Base-by-base conservation (phyloP, 495 filamentous ascomycete genomes). In the Penicillium fimorum region DNA sequence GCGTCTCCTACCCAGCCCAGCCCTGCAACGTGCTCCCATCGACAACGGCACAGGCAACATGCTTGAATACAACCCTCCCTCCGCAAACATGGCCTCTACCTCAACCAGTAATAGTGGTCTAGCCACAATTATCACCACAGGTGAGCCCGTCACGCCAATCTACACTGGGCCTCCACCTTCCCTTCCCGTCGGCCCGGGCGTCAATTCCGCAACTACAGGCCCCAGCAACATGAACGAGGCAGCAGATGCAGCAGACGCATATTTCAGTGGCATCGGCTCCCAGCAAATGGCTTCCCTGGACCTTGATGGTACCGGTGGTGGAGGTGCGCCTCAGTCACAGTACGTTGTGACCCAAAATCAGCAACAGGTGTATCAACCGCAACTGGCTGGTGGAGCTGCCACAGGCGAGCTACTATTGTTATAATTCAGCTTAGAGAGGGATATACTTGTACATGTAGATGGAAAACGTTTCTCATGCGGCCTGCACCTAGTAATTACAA, bases 221-320 rank as follows among this genome's bases (percentile, higher is more conserved):
- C 57, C 68, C 2, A 64, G 50, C 27, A 55, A 52, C 11, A 53
- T 55, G 15, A 61, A 50, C 29, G 55, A 85, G 10, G 92, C 92
- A 1, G 83, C 93, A 18, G 85, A 80, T 60, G 90, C 92, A 30
- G 92, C 91, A 4, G 92, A 97, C 63, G 84, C 81, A 30, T 96
- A 94, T 66, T 97, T 97, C 66, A 83, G 87, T 33, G 84, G 83
- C 30, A 78, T 90, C 9, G 85, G 85, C 1, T 84, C 73, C 48
- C 82, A 84, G 71, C 84, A 86, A 67, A 89, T 90, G 86, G 84
- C 83, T 4, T 82, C 80, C 4, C 80, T 90, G 79, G 75, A 82
- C 55, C 77, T 89, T 6, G 78, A 76, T 42, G 65, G 72, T 53
- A 38, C 63, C 32, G 64, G 76, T 20, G 63, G 69, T 38, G 70